A percentile compares a stretch with the other conserved stretches of the same genome.
Evolutionary conservation across 1,284 basidiomycete species (phyloP).

Genomic region (Puccinia polysora): DNA sequence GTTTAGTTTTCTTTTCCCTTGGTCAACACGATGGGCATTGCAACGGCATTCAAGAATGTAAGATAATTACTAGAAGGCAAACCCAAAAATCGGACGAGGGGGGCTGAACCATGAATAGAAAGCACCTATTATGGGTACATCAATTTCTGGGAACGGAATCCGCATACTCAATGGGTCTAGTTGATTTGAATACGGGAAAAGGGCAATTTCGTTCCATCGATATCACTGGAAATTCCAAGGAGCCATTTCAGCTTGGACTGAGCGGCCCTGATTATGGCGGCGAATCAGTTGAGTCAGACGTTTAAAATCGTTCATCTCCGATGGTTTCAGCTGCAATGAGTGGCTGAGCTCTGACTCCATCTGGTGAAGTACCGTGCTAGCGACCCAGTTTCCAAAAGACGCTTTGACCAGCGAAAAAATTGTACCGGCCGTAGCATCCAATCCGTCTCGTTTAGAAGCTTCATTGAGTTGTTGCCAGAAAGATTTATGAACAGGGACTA

Average conservation of each 20-base stretch:
- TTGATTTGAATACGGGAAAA: too few species aligned
- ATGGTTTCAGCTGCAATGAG: conserved; percentile 24
- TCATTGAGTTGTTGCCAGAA: conserved; percentile 39
- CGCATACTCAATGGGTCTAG: too few species aligned
- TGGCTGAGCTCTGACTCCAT: conserved; percentile 21
- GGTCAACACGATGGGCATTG: too few species aligned
- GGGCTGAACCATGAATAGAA: too few species aligned
- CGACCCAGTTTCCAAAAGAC: conserved; percentile 28
- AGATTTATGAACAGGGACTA: conserved; percentile 42
- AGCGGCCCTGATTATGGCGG: not conserved
- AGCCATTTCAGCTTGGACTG: not conserved
- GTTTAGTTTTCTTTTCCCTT: too few species aligned
- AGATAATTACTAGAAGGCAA: too few species aligned
- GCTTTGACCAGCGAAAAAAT: conserved; percentile 23
- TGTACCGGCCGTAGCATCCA: conserved; percentile 3
- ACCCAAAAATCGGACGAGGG: too few species aligned
- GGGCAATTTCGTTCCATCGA: too few species aligned
- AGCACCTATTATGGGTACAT: too few species aligned
- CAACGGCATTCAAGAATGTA: too few species aligned
- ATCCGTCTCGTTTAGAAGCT: conserved; percentile 31
- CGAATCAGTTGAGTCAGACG: conserved; percentile 8
- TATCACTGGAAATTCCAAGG: conserved; percentile 3
- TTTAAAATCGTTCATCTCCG: conserved; percentile 20
- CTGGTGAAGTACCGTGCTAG: conserved; percentile 5
- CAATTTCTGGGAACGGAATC: too few species aligned